Evolutionary conservation across 2,329 filamentous ascomycete genomes (phyloP), one percentile per base, ranked within the genome.

Genomic region (Fusarium transvaalense): DNA sequence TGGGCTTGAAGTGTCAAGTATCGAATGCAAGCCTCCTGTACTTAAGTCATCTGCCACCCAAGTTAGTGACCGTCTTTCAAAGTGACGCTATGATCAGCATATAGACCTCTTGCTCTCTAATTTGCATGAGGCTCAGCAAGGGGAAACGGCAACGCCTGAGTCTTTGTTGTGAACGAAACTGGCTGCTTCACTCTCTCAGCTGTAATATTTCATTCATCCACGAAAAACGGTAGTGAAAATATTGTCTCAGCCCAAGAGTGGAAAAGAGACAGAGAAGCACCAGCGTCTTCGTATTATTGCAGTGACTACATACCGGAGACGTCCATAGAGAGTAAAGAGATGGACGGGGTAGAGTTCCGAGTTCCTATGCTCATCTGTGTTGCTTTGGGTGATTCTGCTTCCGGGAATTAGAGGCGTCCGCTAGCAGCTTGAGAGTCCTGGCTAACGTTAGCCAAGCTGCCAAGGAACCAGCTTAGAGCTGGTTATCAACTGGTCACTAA

Each of bases 321-420:
- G 19, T 59, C 50, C 32, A 29, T 32, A 43, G 51, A 53, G 31
- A 32, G 45, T 27, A 10, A 48, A n/a, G 38, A 46, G 39, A 41
- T 27, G 48, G 25, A 46, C 23, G 21, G 19, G 29, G 41, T 42
- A 50, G 51, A 35, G 27, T 51, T 47, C 51, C 55, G 42, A 56
- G 61, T 64, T 47, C 51, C 56, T 50, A 25, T 45, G 38, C 43
- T 45, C 56, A 25, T 53, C 27, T 51, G 27, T 45, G 50, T 54
- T 64, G 54, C 57, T 62, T 69, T 52, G 48, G 60, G 65, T 64
- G 53, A 66, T 69, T 58, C 62, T 69, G 66, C 57, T 69, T 69
- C 51, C 61, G 66, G 66, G 63, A 55, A 67, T 51, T 42, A 59
- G 43, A 39, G 43, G 64, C 53, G 52, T 55, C 35, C 32, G 34